A percentile compares a stretch with the other conserved stretches of the same genome.
Evolutionary conservation across 805 yeast genomes (phyloP).

Genomic region (Wickerhamiella galacta): DNA sequence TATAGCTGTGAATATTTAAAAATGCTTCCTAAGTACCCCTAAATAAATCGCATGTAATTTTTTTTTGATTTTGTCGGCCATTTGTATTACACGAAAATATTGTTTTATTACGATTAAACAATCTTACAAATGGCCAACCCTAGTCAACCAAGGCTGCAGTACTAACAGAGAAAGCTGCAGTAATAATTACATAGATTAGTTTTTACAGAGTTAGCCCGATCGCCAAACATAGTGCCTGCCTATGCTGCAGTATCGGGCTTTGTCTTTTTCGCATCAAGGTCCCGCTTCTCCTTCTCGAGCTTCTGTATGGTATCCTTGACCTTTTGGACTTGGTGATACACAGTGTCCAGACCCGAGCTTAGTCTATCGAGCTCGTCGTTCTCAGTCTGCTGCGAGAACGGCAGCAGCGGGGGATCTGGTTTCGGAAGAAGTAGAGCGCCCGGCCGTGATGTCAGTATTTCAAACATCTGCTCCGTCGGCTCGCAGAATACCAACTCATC

Average conservation of each 20-base stretch:
- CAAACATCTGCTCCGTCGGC: conserved; percentile 83
- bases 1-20: too few species aligned
- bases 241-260: not conserved
- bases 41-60: too few species aligned
- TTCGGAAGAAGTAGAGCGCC: conserved; percentile 25
- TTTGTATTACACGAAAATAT: too few species aligned
- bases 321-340: conserved; percentile 30
- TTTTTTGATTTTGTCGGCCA: too few species aligned
- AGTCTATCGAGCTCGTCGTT: conserved; percentile 46
- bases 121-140: too few species aligned
- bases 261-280: conserved; percentile 2
- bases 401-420: conserved; percentile 18
- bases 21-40: too few species aligned
- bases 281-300: conserved; percentile 19
- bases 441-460: conserved; percentile 38
- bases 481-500: conserved; percentile 92
- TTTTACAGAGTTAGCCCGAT: too few species aligned
- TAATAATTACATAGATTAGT: too few species aligned
- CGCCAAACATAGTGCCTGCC: too few species aligned
- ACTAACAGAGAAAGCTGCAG: too few species aligned
- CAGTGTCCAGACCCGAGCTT: conserved; percentile 28
- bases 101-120: too few species aligned
- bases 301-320: conserved; percentile 24
- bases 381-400: conserved; percentile 36
- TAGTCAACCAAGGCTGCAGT: too few species aligned